Conservation (phyloP, 768 basidiomycete species). For the Kwoniella dejecticola region DNA sequence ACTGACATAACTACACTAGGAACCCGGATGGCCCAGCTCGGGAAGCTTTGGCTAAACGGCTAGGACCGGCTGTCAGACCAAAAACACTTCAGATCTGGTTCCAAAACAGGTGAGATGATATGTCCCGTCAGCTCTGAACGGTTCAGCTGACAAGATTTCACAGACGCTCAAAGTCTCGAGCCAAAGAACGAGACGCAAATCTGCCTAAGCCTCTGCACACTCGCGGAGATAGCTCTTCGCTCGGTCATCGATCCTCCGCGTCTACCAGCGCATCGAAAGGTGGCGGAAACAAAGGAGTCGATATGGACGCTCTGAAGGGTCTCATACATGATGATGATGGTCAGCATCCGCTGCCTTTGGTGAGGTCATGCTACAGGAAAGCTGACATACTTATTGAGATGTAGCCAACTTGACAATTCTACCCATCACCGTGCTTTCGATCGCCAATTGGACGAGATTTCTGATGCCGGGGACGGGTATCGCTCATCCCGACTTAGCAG, state of each 20-base stretch:
- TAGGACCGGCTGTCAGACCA: conserved; percentile 36
- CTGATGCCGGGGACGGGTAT: conserved; percentile 34
- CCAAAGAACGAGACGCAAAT: conserved; percentile 38
- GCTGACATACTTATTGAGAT: neutral
- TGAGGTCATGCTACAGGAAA: too few relatives aligned
- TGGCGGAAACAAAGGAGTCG: conserved; percentile 13
- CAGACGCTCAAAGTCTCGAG: conserved; percentile 43
- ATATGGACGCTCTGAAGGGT: conserved; percentile 27
- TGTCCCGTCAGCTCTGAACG: neutral
- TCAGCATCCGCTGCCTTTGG: too few relatives aligned
- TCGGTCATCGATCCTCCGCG: conserved; percentile 9
- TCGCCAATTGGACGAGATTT: conserved; percentile 44
- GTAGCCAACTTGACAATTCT: conserved; percentile 30
- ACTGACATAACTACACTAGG: conserved; percentile 8
- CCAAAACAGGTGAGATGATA: conserved; percentile 40
- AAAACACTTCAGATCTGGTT: conserved; percentile 53
- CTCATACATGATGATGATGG: conserved; percentile 37
- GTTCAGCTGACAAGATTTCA: neutral
- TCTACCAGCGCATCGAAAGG: conserved; percentile 1
- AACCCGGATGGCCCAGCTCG: conserved; percentile 41
- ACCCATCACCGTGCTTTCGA: conserved; percentile 40
- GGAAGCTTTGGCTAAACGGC: conserved; percentile 30
- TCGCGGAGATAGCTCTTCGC: conserved; percentile 2
- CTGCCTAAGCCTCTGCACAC: conserved; percentile 14
- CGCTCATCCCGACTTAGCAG: conserved; percentile 35